Evolutionary conservation across 345 rosid genomes (phyloP), one percentile per base, ranked within the genome.

Genomic region (Populus tremula): DNA sequence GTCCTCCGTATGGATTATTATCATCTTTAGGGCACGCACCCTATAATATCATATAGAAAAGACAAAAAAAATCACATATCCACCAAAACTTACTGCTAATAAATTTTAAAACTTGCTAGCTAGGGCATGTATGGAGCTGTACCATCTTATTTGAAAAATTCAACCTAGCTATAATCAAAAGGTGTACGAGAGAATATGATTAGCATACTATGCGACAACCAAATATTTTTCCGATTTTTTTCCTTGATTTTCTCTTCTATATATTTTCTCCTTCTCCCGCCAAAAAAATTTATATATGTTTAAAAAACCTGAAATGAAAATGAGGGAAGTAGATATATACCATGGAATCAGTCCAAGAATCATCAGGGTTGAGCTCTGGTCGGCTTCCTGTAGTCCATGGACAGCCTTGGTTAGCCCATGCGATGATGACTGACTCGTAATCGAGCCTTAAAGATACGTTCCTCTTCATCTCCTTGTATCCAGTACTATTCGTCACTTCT

Each of bases 301-400:
- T 17, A 29, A 14, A 65, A 35, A 35, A 66, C 41, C 39, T 31
- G 39, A 35, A 29, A 68, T 54, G 33, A 41, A 50, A 49, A 20
- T 18, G 9, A 70, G 38, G 7, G 77, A 33, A 25, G 12, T 49
- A 63, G 10, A 41, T 2, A 41, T 11, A 41, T 86, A 89, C 92
- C 89, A 56, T 33, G 77, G 56, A 81, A 25, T 82, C 69, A 56
- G 83, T 82, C 88, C 85, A 87, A 54, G 84, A 76, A 17, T 82
- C 78, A 25, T 65, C 67, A 38, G 73, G 73, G 35, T 84, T 76
- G 69, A 83, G 50, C 54, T 85, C 79, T 8, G 89, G 90, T 20
- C 86, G 81, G 79, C 39, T 80, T 73, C 84, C 92, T 7, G 85
- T 78, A 27, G 84, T 82, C 92, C 92, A 89, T 1, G 90, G 92